Evolutionary conservation across 2,329 filamentous ascomycete genomes (phyloP).

Genomic region (Aspergillus sojae): DNA sequence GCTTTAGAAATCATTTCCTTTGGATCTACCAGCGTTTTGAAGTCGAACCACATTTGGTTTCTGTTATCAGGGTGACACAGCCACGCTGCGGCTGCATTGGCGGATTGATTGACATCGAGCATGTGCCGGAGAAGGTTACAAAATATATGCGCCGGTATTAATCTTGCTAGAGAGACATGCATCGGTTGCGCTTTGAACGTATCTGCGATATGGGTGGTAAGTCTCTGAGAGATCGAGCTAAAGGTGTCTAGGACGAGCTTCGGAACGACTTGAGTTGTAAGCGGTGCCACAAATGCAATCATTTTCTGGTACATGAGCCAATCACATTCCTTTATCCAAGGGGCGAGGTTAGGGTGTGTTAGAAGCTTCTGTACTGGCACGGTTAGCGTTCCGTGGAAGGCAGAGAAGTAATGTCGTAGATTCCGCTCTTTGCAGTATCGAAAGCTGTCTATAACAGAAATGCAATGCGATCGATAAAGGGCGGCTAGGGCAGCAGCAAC

Average conservation of each 20-base stretch:
- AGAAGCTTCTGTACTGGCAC: constrained; percentile 95
- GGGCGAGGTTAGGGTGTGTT: constrained; percentile 74
- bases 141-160: constrained; percentile 86
- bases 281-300: constrained; percentile 85
- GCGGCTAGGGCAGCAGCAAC: constrained; percentile 83
- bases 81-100: constrained; percentile 92
- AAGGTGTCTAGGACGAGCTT: constrained; percentile 85
- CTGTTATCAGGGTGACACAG: constrained; percentile 85
- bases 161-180: constrained; percentile 84
- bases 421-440: constrained; percentile 96
- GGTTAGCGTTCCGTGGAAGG: constrained; percentile 93
- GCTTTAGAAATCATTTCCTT: constrained; percentile 45
- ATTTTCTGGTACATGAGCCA: constrained; percentile 96
- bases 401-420: constrained; percentile 91
- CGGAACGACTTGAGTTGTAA: constrained; percentile 89
- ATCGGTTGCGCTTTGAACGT: constrained; percentile 83
- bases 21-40: constrained; percentile 49
- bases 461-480: constrained; percentile 91
- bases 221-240: constrained; percentile 77
- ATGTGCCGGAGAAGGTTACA: constrained; percentile 82
- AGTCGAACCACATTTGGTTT: constrained; percentile 94
- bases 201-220: constrained; percentile 79
- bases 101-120: constrained; percentile 87
- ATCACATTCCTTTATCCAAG: constrained; percentile 95
- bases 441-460: constrained; percentile 91